Evolutionary conservation across 768 basidiomycete genomes (phyloP).

Genomic region (Lactifluus pinguis): DNA sequence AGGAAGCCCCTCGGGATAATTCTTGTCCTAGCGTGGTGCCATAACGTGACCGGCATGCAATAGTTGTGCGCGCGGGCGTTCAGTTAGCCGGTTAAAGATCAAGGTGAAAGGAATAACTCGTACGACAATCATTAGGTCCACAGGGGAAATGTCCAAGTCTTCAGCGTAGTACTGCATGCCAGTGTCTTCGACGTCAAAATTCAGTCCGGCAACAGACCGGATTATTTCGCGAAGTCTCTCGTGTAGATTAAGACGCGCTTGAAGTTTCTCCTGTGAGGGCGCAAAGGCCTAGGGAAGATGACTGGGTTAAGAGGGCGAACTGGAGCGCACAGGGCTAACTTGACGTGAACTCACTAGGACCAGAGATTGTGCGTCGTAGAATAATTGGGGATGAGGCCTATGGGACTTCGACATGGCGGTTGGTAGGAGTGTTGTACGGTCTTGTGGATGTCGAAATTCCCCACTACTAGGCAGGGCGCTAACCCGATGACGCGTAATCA

Average conservation of each 20-base stretch:
- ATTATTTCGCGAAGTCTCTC: conserved; percentile 6
- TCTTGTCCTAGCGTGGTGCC: background rate
- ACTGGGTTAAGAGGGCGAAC: background rate
- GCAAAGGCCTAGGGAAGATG: background rate
- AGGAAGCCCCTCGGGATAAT: background rate
- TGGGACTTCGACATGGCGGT: background rate
- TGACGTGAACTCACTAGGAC: background rate
- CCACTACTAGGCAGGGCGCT: no score
- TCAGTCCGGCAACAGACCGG: background rate
- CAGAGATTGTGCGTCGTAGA: conserved; percentile 7
- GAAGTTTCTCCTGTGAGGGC: background rate
- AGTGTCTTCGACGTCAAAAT: conserved; percentile 12
- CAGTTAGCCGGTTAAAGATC: background rate
- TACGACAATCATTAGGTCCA: conserved; percentile 15
- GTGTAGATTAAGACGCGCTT: conserved; percentile 1
- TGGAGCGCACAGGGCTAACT: background rate
- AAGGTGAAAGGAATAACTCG: background rate
- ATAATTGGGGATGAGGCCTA: conserved; percentile 8
- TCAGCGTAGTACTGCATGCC: conserved; percentile 12
- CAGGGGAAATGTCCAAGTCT: conserved; percentile 13
- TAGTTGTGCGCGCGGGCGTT: background rate
- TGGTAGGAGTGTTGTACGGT: background rate
- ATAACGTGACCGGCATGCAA: background rate
- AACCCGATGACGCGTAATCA: no score
- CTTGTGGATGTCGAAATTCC: background rate